These are phyloP conservation scores for Xylona heveae DNA, from an alignment of 495 filamentous ascomycete genomes.

Conservation along the genomic window DNA sequence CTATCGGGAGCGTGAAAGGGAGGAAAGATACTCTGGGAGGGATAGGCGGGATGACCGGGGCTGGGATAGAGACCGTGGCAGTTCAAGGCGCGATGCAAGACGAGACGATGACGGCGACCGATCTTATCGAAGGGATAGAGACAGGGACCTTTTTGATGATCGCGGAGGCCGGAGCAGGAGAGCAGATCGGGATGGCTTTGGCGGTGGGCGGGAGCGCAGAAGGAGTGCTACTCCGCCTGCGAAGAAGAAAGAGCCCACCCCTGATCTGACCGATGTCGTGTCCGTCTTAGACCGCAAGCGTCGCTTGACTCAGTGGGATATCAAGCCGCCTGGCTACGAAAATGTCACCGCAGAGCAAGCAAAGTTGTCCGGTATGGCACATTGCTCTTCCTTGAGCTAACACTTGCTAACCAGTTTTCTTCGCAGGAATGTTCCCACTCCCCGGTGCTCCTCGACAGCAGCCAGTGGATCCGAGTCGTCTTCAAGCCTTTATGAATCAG, in stretches of 20 bases:
- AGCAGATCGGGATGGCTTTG: conserved; percentile 18
- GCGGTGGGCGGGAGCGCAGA: conserved; percentile 29
- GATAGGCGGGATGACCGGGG: conserved; percentile 38
- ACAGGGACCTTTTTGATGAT: conserved; percentile 40
- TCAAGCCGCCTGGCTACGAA: conserved; percentile 95
- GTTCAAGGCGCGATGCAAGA: conserved; percentile 27
- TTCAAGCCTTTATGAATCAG: conserved; percentile 91
- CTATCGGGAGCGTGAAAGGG: conserved; percentile 77
- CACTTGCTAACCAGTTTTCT: not conserved
- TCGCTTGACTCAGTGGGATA: conserved; percentile 94
- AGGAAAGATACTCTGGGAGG: conserved; percentile 60
- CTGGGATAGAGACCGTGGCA: conserved; percentile 52
- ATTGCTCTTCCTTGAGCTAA: not conserved
- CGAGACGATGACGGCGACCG: conserved; percentile 43
- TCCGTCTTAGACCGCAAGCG: conserved; percentile 66
- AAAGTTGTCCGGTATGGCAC: conserved; percentile 65
- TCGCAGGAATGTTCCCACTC: conserved; percentile 77
- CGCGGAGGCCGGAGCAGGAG: conserved; percentile 34
- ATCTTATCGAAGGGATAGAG: conserved; percentile 31
- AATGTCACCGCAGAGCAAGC: conserved; percentile 98
- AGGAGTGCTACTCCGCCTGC: conserved; percentile 61
- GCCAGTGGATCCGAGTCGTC: conserved; percentile 83
- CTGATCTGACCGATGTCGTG: conserved; percentile 71
- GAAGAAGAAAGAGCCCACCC: conserved; percentile 86
- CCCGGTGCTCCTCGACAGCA: conserved; percentile 89